Conservation (phyloP, 768 basidiomycete genomes). For the Tulasnella sp. region DNA sequence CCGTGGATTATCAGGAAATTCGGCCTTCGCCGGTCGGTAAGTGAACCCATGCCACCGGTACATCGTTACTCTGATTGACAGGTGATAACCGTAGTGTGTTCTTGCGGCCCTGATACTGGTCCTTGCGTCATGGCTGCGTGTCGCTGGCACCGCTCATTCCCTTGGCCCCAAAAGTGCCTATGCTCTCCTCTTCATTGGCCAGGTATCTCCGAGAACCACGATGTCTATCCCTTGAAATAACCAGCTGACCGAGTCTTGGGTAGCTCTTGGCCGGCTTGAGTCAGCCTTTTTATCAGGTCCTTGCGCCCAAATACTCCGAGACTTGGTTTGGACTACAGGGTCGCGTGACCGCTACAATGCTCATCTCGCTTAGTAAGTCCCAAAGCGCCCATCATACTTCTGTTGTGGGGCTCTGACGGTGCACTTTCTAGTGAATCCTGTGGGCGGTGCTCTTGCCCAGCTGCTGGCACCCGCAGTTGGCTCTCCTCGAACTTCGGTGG, state of each 20-base stretch:
- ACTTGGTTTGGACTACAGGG: slow-evolving; percentile 72
- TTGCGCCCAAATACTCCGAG: slow-evolving; percentile 76
- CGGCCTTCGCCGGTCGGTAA: slow-evolving; percentile 56
- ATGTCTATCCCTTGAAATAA: background rate
- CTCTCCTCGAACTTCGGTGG: slow-evolving; percentile 50
- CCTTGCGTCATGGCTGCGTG: slow-evolving; percentile 68
- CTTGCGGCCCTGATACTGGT: slow-evolving; percentile 48
- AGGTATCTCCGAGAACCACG: slow-evolving; percentile 37
- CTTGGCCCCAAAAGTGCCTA: slow-evolving; percentile 50
- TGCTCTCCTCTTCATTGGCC: slow-evolving; percentile 59
- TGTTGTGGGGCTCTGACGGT: background rate
- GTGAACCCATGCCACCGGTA: slow-evolving; percentile 27
- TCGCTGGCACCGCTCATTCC: slow-evolving; percentile 54
- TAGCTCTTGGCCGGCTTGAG: slow-evolving; percentile 57
- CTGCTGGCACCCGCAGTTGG: slow-evolving; percentile 58
- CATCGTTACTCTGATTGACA: background rate
- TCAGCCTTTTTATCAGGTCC: slow-evolving; percentile 66
- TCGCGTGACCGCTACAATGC: slow-evolving; percentile 70
- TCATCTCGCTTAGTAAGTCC: slow-evolving; percentile 40
- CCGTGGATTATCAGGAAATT: slow-evolving; percentile 52
- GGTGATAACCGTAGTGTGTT: slow-evolving; percentile 43
- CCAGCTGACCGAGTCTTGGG: background rate
- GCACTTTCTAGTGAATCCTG: slow-evolving; percentile 47
- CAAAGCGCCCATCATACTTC: background rate
- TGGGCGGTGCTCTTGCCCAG: slow-evolving; percentile 68